These are phyloP conservation scores for Botrytis porri DNA, from an alignment of 2,329 filamentous ascomycete species.

Conservation along the genomic window DNA sequence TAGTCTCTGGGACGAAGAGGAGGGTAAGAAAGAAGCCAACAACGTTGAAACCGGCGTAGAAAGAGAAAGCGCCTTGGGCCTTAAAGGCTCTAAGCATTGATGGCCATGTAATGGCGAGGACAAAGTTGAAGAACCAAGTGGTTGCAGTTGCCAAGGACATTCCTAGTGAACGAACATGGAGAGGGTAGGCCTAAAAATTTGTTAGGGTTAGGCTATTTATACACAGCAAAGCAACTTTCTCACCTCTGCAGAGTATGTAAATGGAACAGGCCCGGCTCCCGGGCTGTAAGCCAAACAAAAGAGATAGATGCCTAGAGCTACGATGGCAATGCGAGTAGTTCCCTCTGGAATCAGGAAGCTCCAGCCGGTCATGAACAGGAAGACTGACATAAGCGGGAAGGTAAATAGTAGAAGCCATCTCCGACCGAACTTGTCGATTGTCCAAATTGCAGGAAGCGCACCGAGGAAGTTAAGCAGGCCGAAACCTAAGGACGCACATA, in stretches of 20 bases:
- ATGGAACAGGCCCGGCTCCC: conserved; percentile 59
- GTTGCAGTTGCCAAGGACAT: conserved; percentile 61
- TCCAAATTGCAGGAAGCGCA: conserved; percentile 60
- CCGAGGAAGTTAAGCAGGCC: conserved; percentile 65
- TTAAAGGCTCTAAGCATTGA: conserved; percentile 26
- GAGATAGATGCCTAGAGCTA: conserved; percentile 60
- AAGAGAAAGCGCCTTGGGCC: conserved; percentile 47
- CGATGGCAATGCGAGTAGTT: conserved; percentile 30
- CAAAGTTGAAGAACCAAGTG: conserved; percentile 55
- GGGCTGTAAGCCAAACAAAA: conserved; percentile 63
- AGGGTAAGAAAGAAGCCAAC: conserved; percentile 54
- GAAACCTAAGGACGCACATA: conserved; percentile 60
- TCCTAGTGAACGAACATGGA: conserved; percentile 59
- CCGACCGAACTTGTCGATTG: conserved; percentile 66
- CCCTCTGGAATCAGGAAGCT: conserved; percentile 49
- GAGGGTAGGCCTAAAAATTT: conserved; percentile 49
- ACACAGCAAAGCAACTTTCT: background rate
- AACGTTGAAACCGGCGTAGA: conserved; percentile 55
- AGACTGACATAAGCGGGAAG: conserved; percentile 60
- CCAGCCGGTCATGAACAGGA: conserved; percentile 51
- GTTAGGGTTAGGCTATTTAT: background rate
- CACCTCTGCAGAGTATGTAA: conserved; percentile 51
- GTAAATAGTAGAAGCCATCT: conserved; percentile 61
- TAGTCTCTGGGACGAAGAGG: conserved; percentile 56
- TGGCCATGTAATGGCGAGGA: conserved; percentile 52